Percentiles rank a stretch among this genome's conserved stretches.
These are phyloP conservation scores for Akanthomyces muscarius DNA, from an alignment of 2,329 filamentous ascomycete species.

Conservation along the genomic window DNA sequence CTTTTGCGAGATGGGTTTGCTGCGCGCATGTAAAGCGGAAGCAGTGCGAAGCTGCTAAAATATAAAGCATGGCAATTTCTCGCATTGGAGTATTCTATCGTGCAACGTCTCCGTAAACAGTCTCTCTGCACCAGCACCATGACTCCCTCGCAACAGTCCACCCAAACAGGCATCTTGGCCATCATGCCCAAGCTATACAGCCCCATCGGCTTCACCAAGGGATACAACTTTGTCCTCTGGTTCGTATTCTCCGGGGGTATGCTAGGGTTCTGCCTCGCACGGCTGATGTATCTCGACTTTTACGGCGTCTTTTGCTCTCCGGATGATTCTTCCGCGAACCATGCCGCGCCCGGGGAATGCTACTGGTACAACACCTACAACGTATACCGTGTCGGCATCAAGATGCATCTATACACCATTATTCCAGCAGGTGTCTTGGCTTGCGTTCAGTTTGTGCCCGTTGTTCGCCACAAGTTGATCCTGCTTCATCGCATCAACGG, in stretches of 20 bases:
- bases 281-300: slow-evolving; percentile 45
- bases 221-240: slow-evolving; percentile 21
- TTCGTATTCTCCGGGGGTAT: slow-evolving; percentile 39
- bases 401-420: slow-evolving; percentile 40
- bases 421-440: slow-evolving; percentile 41
- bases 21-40: too few relatives aligned
- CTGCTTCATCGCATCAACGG: slow-evolving; percentile 57
- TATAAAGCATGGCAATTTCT: too few relatives aligned
- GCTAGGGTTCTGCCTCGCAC: slow-evolving; percentile 44
- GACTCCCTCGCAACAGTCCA: too few relatives aligned
- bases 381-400: slow-evolving; percentile 36
- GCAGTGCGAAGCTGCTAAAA: too few relatives aligned
- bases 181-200: slow-evolving; percentile 5
- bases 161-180: too few relatives aligned
- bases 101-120: too few relatives aligned
- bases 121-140: too few relatives aligned
- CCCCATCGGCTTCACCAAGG: slow-evolving; percentile 22
- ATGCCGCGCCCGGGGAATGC: slow-evolving; percentile 35
- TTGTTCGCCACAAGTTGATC: slow-evolving; percentile 41
- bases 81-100: too few relatives aligned
- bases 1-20: too few relatives aligned
- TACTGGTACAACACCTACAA: slow-evolving; percentile 30
- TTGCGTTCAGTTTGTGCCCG: slow-evolving; percentile 44
- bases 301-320: slow-evolving; percentile 29
- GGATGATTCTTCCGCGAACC: neutral